These are phyloP conservation scores for Cudoniella acicularis DNA, from an alignment of 495 filamentous ascomycete species.

Conservation along the genomic window DNA sequence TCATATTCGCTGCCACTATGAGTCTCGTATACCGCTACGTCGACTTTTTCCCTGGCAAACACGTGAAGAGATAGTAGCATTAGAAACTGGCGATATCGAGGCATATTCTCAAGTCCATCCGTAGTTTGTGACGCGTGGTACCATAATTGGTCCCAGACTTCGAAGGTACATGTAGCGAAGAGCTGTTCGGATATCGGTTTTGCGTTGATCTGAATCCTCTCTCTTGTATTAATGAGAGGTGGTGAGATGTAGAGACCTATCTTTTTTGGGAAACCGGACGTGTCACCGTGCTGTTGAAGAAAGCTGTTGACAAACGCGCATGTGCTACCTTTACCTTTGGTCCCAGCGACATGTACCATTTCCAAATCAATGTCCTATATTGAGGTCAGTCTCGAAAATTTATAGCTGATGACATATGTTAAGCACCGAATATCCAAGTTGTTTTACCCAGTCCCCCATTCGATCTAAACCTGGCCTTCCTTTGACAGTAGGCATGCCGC, in stretches of 20 bases:
- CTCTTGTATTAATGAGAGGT: conserved; percentile 77
- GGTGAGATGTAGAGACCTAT: conserved; percentile 84
- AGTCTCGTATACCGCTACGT: conserved; percentile 82
- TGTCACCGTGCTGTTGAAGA: conserved; percentile 33
- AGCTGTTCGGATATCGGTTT: conserved; percentile 66
- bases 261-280: conserved; percentile 38
- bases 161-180: conserved; percentile 81
- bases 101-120: too few species aligned
- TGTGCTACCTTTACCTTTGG: conserved; percentile 87
- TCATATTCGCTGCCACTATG: conserved; percentile 92
- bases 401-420: too few species aligned
- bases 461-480: too few species aligned
- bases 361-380: too few species aligned
- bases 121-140: conserved; percentile 54
- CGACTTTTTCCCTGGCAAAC: conserved; percentile 73
- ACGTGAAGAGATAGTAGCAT: conserved; percentile 86
- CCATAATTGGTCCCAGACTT: conserved; percentile 73
- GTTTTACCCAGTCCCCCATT: too few species aligned
- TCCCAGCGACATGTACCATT: conserved; percentile 87
- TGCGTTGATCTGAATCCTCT: conserved; percentile 81
- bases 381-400: too few species aligned
- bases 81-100: conserved; percentile 49
- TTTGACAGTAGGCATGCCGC: too few species aligned
- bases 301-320: conserved; percentile 61
- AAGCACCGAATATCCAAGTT: too few species aligned